A percentile compares a stretch with the other conserved stretches of the same genome.
These are phyloP conservation scores for Andrographis paniculata DNA, from an alignment of 305 asterid genomes.

Conservation along the genomic window DNA sequence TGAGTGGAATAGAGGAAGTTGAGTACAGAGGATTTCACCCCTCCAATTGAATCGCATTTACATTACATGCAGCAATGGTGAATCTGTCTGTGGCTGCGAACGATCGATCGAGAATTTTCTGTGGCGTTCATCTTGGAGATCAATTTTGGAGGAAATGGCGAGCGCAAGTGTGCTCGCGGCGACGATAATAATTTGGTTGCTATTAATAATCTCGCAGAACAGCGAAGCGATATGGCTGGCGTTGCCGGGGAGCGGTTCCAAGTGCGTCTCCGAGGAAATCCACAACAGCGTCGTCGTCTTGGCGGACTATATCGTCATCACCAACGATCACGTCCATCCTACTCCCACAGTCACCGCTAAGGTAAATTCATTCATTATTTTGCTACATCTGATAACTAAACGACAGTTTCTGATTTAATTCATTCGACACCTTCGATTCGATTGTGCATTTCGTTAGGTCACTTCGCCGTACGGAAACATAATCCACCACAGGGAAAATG, in stretches of 20 bases:
- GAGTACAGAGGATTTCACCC: too few species aligned
- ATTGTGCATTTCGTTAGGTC: constrained; percentile 45
- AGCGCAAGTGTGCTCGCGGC: constrained; percentile 28
- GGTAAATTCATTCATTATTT: constrained; percentile 26
- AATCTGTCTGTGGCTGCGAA: too few species aligned
- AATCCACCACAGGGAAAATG: constrained; percentile 49
- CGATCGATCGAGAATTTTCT: not conserved
- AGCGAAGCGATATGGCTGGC: constrained; percentile 64
- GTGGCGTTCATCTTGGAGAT: constrained; percentile 1
- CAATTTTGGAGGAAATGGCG: constrained; percentile 22
- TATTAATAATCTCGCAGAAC: constrained; percentile 17
- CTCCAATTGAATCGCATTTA: too few species aligned
- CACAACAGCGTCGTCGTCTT: constrained; percentile 85
- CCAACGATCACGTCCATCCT: constrained; percentile 48
- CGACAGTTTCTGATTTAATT: not conserved
- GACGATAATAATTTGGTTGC: constrained; percentile 19
- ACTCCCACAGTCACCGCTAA: constrained; percentile 64
- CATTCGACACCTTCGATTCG: not conserved
- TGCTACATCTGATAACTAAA: not conserved
- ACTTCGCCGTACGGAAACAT: constrained; percentile 77
- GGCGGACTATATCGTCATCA: constrained; percentile 61
- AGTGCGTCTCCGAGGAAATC: constrained; percentile 86
- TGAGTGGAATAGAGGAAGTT: too few species aligned
- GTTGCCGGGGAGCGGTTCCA: constrained; percentile 61
- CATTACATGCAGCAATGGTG: too few species aligned